Conservation (phyloP, 176 grass and related monocot genomes). For the Triticum urartu region DNA sequence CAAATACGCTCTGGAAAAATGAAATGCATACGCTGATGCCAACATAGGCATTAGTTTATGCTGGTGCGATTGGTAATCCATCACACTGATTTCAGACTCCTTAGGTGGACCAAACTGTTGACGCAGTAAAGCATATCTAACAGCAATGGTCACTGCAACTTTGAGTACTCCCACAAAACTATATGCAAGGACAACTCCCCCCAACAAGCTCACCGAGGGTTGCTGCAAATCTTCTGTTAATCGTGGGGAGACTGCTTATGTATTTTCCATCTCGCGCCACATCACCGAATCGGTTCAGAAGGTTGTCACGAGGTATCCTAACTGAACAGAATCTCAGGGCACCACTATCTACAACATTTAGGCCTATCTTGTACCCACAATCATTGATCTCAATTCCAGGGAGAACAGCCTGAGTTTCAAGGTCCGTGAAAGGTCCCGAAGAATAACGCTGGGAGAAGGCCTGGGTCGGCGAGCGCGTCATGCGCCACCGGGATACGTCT, state of each 20-base stretch:
- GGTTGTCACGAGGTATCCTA: slow-evolving; percentile 90
- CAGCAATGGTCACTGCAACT: slow-evolving; percentile 80
- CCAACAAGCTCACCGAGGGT: slow-evolving; percentile 96
- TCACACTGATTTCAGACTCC: slow-evolving; percentile 78
- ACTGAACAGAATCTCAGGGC: slow-evolving; percentile 77
- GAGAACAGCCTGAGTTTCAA: slow-evolving; percentile 73
- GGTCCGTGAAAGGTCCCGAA: slow-evolving; percentile 16
- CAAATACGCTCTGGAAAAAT: slow-evolving; percentile 70
- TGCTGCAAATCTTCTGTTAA: slow-evolving; percentile 94
- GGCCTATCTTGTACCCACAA: slow-evolving; percentile 93
- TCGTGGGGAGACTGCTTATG: slow-evolving; percentile 78
- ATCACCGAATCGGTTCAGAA: slow-evolving; percentile 96
- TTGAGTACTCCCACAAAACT: slow-evolving; percentile 81
- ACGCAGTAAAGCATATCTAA: slow-evolving; percentile 89
- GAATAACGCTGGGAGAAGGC: no score
- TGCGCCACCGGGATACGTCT: no score
- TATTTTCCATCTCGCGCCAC: slow-evolving; percentile 91
- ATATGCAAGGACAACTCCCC: slow-evolving; percentile 79
- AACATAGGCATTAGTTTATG: slow-evolving; percentile 97
- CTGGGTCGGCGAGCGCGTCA: no score
- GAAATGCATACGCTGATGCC: slow-evolving; percentile 88
- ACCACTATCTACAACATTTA: slow-evolving; percentile 97
- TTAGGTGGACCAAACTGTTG: slow-evolving; percentile 93
- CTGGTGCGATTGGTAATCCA: slow-evolving; percentile 98
- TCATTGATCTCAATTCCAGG: slow-evolving; percentile 95